These are phyloP conservation scores for Entoloma clypeatum DNA, from an alignment of 1,284 basidiomycete genomes.

Conservation along the genomic window DNA sequence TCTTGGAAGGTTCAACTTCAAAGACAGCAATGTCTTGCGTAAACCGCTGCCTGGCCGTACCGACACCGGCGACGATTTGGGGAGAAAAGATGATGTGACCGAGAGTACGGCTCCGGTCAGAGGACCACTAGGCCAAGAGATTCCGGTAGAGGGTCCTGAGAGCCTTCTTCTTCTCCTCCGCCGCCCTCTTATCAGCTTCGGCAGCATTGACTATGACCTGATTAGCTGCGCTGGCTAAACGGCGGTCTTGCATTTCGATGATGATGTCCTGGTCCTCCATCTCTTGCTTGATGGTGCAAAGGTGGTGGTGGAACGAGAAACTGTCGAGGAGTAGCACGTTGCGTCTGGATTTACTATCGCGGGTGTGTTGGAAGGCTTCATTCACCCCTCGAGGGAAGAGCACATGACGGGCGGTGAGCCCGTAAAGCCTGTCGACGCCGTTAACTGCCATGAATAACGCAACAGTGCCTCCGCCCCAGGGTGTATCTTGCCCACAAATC, in stretches of 20 bases:
- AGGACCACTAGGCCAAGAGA: slow-evolving; percentile 21
- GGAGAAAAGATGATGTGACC: slow-evolving; percentile 33
- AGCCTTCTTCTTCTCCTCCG: slow-evolving; percentile 20
- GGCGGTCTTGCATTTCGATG: slow-evolving; percentile 26
- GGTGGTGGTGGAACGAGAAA: slow-evolving; percentile 28
- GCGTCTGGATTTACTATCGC: slow-evolving; percentile 23
- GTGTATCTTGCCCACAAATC: slow-evolving; percentile 26
- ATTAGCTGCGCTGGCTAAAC: slow-evolving; percentile 25
- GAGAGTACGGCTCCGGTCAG: slow-evolving; percentile 27
- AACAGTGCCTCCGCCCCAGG: slow-evolving; percentile 32
- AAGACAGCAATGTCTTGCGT: slow-evolving; percentile 29
- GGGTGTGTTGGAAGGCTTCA: slow-evolving; percentile 24
- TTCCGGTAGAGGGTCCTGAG: slow-evolving; percentile 28
- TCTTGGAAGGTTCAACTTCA: slow-evolving; percentile 23
- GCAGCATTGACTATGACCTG: slow-evolving; percentile 22
- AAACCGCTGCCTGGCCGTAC: slow-evolving; percentile 15
- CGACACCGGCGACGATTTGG: slow-evolving; percentile 24
- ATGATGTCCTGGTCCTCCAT: slow-evolving; percentile 23
- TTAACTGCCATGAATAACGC: slow-evolving; percentile 29
- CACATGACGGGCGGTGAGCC: slow-evolving; percentile 36
- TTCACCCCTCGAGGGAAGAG: slow-evolving; percentile 24
- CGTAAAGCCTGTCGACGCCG: slow-evolving; percentile 25
- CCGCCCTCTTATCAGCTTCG: slow-evolving; percentile 24
- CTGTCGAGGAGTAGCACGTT: slow-evolving; percentile 32
- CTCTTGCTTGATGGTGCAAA: slow-evolving; percentile 29